phyloP scores from a whole-genome alignment of 495 filamentous ascomycete genomes.

The Talaromyces ruber region DNA sequence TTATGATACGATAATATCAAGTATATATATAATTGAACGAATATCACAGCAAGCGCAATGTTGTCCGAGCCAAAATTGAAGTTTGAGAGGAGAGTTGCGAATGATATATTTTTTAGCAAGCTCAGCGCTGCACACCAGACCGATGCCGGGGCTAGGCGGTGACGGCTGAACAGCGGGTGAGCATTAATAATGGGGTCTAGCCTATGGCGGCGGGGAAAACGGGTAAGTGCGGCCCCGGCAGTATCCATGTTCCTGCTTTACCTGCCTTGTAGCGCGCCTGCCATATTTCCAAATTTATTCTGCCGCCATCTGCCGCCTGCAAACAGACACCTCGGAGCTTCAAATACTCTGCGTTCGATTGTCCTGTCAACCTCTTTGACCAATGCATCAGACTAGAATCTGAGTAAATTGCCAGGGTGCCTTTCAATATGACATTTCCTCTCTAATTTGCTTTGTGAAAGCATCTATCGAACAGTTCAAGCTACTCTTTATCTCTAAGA shows the following conservation, averaged over 20 bases:
- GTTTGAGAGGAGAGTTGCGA: background rate
- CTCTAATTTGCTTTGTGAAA: background rate
- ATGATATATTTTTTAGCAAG: background rate
- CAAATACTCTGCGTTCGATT: background rate
- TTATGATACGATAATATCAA: background rate
- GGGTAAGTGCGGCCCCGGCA: background rate
- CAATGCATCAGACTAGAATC: background rate
- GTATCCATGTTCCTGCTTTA: background rate
- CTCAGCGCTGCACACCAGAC: background rate
- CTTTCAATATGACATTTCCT: background rate
- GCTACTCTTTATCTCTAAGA: background rate
- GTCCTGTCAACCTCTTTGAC: background rate
- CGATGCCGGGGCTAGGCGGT: background rate
- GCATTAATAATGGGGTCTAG: background rate
- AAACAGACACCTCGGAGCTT: background rate
- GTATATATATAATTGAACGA: background rate
- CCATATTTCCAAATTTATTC: background rate
- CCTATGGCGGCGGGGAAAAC: background rate
- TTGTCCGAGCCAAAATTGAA: background rate
- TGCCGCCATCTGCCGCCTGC: conserved; percentile 3
- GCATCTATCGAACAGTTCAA: background rate
- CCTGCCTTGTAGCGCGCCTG: background rate
- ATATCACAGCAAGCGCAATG: background rate
- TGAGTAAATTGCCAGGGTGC: background rate
- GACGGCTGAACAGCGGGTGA: background rate